A percentile compares a stretch with the other conserved stretches of the same genome.
phyloP scores from a whole-genome alignment of 805 yeast species.

The Jamesozyma gamospora region DNA sequence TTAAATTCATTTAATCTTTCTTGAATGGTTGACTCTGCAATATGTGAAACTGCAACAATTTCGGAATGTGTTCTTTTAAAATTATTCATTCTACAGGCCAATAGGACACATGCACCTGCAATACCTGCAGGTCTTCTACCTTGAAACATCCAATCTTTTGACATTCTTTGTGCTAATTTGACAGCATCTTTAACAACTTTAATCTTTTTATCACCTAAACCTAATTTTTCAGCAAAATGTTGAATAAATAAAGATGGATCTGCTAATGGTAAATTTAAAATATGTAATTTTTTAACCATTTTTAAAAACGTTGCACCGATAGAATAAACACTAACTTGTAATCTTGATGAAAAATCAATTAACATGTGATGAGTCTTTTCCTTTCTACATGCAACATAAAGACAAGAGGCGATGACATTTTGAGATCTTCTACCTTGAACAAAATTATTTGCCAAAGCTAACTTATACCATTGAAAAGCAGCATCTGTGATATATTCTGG shows the following conservation, averaged over 20 bases:
- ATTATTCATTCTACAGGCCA: constrained; percentile 96
- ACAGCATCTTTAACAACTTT: constrained; percentile 84
- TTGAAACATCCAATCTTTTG: constrained; percentile 89
- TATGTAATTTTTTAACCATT: constrained; percentile 77
- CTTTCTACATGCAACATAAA: constrained; percentile 88
- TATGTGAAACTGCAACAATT: constrained; percentile 89
- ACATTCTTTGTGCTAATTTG: constrained; percentile 79
- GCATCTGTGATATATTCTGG: constrained; percentile 80
- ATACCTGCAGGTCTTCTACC: constrained; percentile 98
- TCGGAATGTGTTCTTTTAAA: constrained; percentile 86
- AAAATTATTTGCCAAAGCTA: constrained; percentile 79
- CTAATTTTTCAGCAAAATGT: constrained; percentile 82
- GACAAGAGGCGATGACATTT: constrained; percentile 89
- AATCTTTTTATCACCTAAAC: constrained; percentile 62
- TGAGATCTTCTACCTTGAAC: constrained; percentile 97
- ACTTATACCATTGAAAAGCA: constrained; percentile 79
- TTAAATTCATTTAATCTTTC: constrained; percentile 82
- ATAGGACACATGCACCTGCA: constrained; percentile 89
- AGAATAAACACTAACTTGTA: constrained; percentile 86
- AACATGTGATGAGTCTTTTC: constrained; percentile 90
- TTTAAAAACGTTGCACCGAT: constrained; percentile 93
- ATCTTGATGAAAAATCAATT: constrained; percentile 83
- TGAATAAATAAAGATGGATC: constrained; percentile 92
- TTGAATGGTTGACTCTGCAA: constrained; percentile 89
- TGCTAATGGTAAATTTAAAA: constrained; percentile 70